These are phyloP conservation scores for Neurospora sp. DNA, from an alignment of 495 filamentous ascomycete species.

Conservation along the genomic window DNA sequence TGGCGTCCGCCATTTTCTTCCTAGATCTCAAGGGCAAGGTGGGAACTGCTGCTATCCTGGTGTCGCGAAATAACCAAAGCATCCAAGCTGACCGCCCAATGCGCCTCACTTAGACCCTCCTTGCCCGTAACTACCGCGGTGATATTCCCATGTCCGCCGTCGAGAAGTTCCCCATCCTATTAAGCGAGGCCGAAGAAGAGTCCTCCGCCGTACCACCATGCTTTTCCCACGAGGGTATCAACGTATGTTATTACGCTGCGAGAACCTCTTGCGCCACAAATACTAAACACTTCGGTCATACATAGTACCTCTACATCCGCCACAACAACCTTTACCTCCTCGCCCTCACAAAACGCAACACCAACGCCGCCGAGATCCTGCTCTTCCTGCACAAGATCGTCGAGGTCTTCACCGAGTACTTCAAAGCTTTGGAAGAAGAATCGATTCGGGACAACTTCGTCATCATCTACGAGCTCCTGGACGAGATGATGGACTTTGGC, in stretches of 20 bases:
- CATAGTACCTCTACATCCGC: conserved; percentile 95
- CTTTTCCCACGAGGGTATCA: conserved; percentile 98
- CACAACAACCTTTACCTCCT: conserved; percentile 99
- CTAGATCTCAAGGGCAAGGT: conserved; percentile 99
- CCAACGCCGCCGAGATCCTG: conserved; percentile 96
- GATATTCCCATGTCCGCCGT: conserved; percentile 99
- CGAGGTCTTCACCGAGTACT: conserved; percentile 99
- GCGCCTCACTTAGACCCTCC: conserved; percentile 62
- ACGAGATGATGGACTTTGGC: conserved; percentile 99
- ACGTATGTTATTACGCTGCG: conserved; percentile 46
- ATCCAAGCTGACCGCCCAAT: background rate
- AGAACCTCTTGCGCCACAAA: background rate
- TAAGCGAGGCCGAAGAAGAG: conserved; percentile 99
- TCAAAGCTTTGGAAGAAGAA: conserved; percentile 98
- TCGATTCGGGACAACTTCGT: conserved; percentile 99
- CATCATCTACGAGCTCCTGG: conserved; percentile 96
- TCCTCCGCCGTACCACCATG: conserved; percentile 95
- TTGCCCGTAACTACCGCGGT: conserved; percentile 96
- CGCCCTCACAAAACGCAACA: conserved; percentile 96
- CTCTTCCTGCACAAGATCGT: conserved; percentile 97
- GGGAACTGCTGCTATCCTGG: conserved; percentile 10
- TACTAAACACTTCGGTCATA: background rate
- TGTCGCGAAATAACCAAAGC: background rate
- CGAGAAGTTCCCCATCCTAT: conserved; percentile 93
- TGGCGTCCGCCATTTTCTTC: conserved; percentile 98